These are phyloP conservation scores for Iberis pinnata DNA, from an alignment of 345 rosid genomes.

Conservation along the genomic window DNA sequence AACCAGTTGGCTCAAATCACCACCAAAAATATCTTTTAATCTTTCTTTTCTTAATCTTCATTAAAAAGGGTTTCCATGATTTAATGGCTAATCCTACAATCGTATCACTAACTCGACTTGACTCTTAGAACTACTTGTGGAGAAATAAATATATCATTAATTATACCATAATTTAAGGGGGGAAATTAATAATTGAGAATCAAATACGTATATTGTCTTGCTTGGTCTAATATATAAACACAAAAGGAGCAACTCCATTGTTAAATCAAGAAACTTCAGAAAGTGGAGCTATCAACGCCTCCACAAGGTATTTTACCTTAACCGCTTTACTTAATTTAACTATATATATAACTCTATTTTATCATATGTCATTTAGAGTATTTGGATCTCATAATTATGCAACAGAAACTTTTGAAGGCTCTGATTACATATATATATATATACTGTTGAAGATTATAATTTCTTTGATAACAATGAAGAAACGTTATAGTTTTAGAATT, in stretches of 20 bases:
- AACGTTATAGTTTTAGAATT: too few relatives aligned
- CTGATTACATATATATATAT: not conserved
- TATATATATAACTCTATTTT: not conserved
- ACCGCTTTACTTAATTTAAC: not conserved
- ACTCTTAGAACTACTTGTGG: not conserved
- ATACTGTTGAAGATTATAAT: not conserved
- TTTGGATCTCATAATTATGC: not conserved
- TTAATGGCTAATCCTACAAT: too few relatives aligned
- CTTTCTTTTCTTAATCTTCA: too few relatives aligned
- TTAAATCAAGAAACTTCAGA: constrained; percentile 30
- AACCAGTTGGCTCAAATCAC: too few relatives aligned
- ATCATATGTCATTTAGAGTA: not conserved
- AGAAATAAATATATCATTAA: constrained; percentile 4
- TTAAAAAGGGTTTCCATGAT: too few relatives aligned
- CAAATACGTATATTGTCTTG: constrained; percentile 8
- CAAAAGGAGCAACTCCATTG: constrained; percentile 23
- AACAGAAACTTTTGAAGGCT: not conserved
- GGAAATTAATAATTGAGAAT: constrained; percentile 16
- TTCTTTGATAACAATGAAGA: too few relatives aligned
- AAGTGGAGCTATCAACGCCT: constrained; percentile 14
- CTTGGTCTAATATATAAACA: constrained; percentile 20
- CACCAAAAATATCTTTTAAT: too few relatives aligned
- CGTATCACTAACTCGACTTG: too few relatives aligned
- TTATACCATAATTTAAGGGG: constrained; percentile 11
- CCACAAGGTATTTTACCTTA: constrained; percentile 20